Evolutionary conservation across 139 green algal genomes (phyloP), one percentile per base, ranked within the genome.

Genomic region (Yamagishiella unicocca): DNA sequence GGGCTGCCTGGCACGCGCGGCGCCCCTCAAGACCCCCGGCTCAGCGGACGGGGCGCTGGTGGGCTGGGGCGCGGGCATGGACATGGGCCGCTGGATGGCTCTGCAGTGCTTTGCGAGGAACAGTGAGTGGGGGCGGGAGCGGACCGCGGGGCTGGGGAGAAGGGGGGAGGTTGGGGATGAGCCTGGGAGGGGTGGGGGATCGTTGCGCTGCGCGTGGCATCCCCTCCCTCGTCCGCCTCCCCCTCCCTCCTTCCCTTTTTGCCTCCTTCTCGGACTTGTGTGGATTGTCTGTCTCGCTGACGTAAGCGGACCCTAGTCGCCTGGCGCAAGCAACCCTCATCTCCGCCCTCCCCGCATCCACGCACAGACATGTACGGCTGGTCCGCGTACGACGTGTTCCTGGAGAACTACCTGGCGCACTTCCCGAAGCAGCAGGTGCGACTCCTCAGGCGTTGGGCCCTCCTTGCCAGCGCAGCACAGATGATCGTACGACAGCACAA

Each of bases 391-490:
- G 77, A 73, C 37, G 38, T 58, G 4, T 84, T 74, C 77, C 38
- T 84, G 37, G 55, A 58, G 38, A 84, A 84, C 55, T 84, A 73
- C 55, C 29, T 84, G 27, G 55, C 77, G n/a, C 54, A 84, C 58
- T 84, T 84, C 54, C 55, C 55, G 0, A 10, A 55, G 27, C 2
- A 58, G 3, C 77, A 84, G 77, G 77, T 84, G 70, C 14, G n/a
- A n/a, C n/a, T n/a, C n/a, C n/a, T n/a, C n/a, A n/a, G n/a, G n/a
- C n/a, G n/a, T n/a, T n/a, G n/a, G n/a, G n/a, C n/a, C n/a, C n/a
- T n/a, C n/a, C n/a, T n/a, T n/a, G n/a, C n/a, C n/a, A n/a, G n/a
- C n/a, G n/a, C n/a, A n/a, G n/a, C n/a, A n/a, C n/a, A n/a, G n/a
- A n/a, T n/a, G n/a, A n/a, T n/a, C n/a, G n/a, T n/a, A n/a, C n/a